These are phyloP conservation scores for Neocucurbitaria cava DNA, from an alignment of 2,329 filamentous ascomycete genomes.

Conservation along the genomic window DNA sequence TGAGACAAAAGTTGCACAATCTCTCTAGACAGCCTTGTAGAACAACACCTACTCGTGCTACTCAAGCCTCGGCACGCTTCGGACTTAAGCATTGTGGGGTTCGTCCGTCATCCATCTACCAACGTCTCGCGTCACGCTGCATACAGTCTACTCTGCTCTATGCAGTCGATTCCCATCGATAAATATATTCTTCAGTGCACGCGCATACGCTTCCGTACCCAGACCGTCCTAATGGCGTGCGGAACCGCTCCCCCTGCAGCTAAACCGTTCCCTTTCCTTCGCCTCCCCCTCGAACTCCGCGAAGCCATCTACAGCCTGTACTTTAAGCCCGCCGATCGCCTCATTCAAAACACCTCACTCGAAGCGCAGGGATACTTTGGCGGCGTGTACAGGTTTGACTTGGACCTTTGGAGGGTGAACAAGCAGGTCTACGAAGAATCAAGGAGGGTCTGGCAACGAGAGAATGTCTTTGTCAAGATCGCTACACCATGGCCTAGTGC, in stretches of 20 bases:
- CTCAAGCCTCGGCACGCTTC: not conserved
- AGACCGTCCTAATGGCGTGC: not conserved
- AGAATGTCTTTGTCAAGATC: constrained; percentile 57
- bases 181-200: not conserved
- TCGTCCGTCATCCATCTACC: not conserved
- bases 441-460: constrained; percentile 55
- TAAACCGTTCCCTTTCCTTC: constrained; percentile 33
- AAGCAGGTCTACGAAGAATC: constrained; percentile 55
- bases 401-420: constrained; percentile 52
- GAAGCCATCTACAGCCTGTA: constrained; percentile 42
- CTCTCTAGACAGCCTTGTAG: no score
- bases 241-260: not conserved
- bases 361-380: constrained; percentile 26
- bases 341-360: constrained; percentile 10
- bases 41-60: not conserved
- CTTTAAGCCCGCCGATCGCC: constrained; percentile 33
- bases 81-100: not conserved
- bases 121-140: no score
- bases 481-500: constrained; percentile 56
- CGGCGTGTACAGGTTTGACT: constrained; percentile 39
- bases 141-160: no score
- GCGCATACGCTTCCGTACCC: not conserved
- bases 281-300: constrained; percentile 41
- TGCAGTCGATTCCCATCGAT: not conserved
- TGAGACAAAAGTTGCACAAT: not conserved